Conservation (phyloP, 768 basidiomycete genomes). For the Kwoniella dendrophila region DNA sequence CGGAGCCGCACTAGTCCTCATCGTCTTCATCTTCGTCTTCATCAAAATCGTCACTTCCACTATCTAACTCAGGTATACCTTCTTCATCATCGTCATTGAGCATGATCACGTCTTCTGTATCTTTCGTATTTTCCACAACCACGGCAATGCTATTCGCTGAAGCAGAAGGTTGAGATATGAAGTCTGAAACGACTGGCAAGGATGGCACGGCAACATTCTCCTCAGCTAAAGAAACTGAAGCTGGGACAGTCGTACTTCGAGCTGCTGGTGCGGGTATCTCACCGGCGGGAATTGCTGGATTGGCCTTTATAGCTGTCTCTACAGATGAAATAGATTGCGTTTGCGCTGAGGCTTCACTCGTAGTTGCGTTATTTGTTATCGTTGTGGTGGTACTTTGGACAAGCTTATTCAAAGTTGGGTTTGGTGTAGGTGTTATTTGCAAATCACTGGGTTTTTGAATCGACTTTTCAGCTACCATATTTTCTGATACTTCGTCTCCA, state of each 20-base stretch:
- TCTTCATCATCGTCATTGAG: slow-evolving; percentile 18
- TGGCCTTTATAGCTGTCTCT: background rate
- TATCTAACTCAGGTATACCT: slow-evolving; percentile 23
- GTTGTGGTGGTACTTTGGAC: background rate
- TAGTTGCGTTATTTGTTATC: too few species aligned
- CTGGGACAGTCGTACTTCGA: background rate
- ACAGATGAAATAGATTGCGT: background rate
- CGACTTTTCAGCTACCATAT: slow-evolving; percentile 2
- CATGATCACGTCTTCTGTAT: slow-evolving; percentile 10
- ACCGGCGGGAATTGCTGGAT: too few species aligned
- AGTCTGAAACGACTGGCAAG: background rate
- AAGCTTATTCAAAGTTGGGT: background rate
- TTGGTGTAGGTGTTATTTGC: background rate
- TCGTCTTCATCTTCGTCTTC: slow-evolving; percentile 21
- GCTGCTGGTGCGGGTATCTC: background rate
- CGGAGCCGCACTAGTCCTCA: slow-evolving; percentile 9
- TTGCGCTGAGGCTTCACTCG: too few species aligned
- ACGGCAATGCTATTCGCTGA: background rate
- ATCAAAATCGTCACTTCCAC: slow-evolving; percentile 23
- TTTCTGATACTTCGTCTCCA: background rate
- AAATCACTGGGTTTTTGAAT: background rate
- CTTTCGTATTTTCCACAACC: background rate
- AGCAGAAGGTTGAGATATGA: background rate
- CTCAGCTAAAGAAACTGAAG: background rate
- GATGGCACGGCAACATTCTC: background rate